Evolutionary conservation across 495 filamentous ascomycete species (phyloP).

Genomic region (Cercophora newfieldiana): DNA sequence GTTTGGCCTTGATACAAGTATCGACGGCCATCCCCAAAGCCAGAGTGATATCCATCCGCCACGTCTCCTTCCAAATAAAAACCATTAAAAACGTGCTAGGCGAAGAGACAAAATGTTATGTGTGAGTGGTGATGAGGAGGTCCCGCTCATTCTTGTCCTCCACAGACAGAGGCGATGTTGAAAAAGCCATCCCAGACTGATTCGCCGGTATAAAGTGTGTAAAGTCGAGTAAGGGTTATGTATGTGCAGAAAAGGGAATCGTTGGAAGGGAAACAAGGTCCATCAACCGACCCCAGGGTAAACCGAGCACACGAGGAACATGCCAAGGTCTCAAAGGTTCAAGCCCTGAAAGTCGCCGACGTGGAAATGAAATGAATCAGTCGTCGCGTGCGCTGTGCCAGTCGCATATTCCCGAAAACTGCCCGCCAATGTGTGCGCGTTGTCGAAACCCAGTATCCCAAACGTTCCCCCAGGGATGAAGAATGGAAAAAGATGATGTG

Average conservation of each 20-base stretch:
- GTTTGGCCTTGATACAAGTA: neutral
- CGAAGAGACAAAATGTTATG: neutral
- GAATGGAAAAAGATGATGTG: neutral
- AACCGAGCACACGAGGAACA: constrained; percentile 7
- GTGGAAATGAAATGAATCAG: neutral
- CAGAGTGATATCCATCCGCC: neutral
- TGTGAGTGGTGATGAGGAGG: neutral
- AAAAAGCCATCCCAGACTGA: neutral
- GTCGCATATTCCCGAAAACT: neutral
- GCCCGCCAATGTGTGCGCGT: neutral
- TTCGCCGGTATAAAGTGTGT: neutral
- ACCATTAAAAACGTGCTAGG: constrained; percentile 8
- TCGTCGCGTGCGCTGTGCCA: neutral
- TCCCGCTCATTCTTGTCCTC: neutral
- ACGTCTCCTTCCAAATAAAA: neutral
- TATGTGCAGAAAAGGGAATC: constrained; percentile 7
- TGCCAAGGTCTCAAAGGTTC: constrained; percentile 6
- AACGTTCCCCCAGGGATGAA: neutral
- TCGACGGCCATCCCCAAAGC: neutral
- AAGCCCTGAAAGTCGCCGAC: neutral
- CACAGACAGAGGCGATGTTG: neutral
- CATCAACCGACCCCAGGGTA: neutral
- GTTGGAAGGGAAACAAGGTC: neutral
- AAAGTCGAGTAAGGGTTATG: neutral
- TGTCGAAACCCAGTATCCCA: neutral